Evolutionary conservation across 805 yeast genomes (phyloP).

Genomic region (Yamadazyma endophytica): DNA sequence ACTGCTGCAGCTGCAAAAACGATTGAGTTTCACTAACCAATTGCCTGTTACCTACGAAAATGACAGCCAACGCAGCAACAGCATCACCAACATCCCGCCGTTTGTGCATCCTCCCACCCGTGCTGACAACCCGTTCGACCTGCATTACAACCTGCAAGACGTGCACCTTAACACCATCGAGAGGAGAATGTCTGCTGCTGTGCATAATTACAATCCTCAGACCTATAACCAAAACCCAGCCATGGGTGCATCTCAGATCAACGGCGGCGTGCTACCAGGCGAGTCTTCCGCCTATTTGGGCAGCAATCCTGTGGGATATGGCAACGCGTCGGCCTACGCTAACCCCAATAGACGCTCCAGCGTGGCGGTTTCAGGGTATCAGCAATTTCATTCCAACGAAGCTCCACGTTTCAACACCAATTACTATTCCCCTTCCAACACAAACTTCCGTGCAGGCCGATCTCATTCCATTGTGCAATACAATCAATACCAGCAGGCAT

Average conservation of each 20-base stretch:
- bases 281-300: too few relatives aligned
- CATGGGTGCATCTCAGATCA: background rate
- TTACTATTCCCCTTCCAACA: slow-evolving; percentile 1
- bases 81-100: slow-evolving; percentile 16
- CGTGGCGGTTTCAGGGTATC: slow-evolving; percentile 10
- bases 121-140: slow-evolving; percentile 43
- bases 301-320: too few relatives aligned
- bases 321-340: too few relatives aligned
- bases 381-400: slow-evolving; percentile 3
- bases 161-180: slow-evolving; percentile 21
- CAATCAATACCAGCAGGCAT: slow-evolving; percentile 27
- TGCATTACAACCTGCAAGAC: slow-evolving; percentile 37
- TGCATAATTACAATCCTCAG: slow-evolving; percentile 5
- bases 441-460: slow-evolving; percentile 11
- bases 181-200: slow-evolving; percentile 13
- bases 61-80: slow-evolving; percentile 18
- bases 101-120: slow-evolving; percentile 41
- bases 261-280: background rate
- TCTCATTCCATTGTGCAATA: slow-evolving; percentile 32
- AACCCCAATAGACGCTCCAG: slow-evolving; percentile 10
- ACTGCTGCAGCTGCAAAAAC: slow-evolving; percentile 16
- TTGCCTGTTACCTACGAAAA: slow-evolving; percentile 50
- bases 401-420: background rate
- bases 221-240: background rate
- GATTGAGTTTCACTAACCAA: slow-evolving; percentile 40